Evolutionary conservation across 2,329 filamentous ascomycete species (phyloP).

Genomic region (Tolypocladium endophyticum): DNA sequence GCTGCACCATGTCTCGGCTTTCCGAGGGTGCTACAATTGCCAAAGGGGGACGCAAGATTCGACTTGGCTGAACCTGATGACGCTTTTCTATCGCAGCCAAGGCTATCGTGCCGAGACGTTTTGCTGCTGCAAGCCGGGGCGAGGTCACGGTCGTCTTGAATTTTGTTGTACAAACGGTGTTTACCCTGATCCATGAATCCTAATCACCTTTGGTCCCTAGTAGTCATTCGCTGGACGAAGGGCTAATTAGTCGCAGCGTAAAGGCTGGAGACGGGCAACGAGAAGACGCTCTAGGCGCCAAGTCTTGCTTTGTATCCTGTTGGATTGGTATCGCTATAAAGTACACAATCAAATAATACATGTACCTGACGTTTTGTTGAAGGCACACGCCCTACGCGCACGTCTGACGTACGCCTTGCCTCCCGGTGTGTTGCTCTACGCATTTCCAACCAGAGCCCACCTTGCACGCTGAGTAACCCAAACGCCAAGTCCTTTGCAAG

Average conservation of each 20-base stretch:
- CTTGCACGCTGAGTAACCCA: neutral
- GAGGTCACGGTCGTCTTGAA: neutral
- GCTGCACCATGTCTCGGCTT: constrained; percentile 81
- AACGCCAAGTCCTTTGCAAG: constrained; percentile 13
- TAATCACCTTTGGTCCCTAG: neutral
- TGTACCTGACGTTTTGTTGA: neutral
- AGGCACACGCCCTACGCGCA: neutral
- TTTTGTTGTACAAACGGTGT: neutral
- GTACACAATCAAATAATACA: neutral
- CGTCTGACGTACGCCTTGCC: neutral
- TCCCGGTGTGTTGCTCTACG: neutral
- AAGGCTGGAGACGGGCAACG: neutral
- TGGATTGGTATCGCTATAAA: constrained; percentile 4
- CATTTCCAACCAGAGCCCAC: neutral
- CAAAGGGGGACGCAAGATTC: constrained; percentile 42
- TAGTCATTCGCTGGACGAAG: neutral
- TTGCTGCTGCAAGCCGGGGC: neutral
- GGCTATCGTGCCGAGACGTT: neutral
- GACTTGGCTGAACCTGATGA: constrained; percentile 14
- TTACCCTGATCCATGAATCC: neutral
- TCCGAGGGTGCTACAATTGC: constrained; percentile 40
- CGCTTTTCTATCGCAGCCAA: neutral
- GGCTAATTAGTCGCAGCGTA: neutral
- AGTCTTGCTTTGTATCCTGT: neutral
- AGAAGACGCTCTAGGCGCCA: neutral